Conservation (phyloP, 192 early-diverging fungal genomes). For the Geranomyces michiganensis region DNA sequence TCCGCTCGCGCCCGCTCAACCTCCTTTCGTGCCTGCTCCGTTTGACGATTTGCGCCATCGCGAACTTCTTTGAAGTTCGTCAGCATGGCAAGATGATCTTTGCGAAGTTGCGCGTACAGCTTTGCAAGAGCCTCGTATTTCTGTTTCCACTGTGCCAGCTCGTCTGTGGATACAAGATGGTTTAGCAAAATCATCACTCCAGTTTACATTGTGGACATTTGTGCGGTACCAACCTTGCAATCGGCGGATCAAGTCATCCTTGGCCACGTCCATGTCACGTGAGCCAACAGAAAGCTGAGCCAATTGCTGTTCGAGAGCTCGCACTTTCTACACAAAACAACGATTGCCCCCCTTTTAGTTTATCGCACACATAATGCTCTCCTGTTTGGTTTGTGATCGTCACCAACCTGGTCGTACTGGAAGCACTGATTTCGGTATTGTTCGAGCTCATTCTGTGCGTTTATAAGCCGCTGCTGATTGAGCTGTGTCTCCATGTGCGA, state of each 20-base stretch:
- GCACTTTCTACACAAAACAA: constrained; percentile 57
- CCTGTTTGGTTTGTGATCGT: too few species aligned
- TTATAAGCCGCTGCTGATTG: constrained; percentile 31
- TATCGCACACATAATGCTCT: too few species aligned
- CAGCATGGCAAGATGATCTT: constrained; percentile 92
- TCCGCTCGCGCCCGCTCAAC: constrained; percentile 69
- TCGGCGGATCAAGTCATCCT: constrained; percentile 82
- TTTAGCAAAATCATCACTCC: constrained; percentile 12
- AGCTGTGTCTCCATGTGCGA: constrained; percentile 63
- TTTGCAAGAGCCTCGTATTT: constrained; percentile 98
- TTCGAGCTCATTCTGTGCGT: constrained; percentile 82
- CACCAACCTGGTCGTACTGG: constrained; percentile 72
- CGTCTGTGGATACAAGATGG: too few species aligned
- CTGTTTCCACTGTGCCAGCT: constrained; percentile 94
- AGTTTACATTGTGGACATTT: too few species aligned
- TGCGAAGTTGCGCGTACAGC: constrained; percentile 94
- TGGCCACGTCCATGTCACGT: constrained; percentile 74
- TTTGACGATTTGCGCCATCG: constrained; percentile 66
- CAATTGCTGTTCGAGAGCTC: constrained; percentile 83
- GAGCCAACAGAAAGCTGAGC: constrained; percentile 67
- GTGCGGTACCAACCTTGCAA: constrained; percentile 86
- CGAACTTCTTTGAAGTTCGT: constrained; percentile 87
- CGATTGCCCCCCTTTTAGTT: constrained; percentile 55
- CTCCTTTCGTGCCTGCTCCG: constrained; percentile 82
- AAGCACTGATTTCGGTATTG: constrained; percentile 75